phyloP scores from a whole-genome alignment of 176 grass and related monocot species.

The Oryza nivara region DNA sequence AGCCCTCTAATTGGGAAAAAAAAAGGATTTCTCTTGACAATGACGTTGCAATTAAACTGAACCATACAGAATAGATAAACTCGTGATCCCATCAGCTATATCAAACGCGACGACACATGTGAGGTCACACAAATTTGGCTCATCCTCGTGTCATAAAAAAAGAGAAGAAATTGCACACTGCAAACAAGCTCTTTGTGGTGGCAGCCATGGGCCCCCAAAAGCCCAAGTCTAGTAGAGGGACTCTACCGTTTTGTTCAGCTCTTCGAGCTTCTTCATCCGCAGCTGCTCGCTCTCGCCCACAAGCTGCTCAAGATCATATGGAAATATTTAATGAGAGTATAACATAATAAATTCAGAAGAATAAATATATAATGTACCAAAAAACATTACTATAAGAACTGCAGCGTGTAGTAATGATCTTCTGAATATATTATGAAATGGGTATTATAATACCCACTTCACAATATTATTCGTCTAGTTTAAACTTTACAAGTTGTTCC shows the following conservation, averaged over 20 bases:
- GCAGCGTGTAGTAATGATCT: neutral
- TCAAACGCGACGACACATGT: conserved; percentile 13
- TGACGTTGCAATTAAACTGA: neutral
- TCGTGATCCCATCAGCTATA: neutral
- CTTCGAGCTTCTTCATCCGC: conserved; percentile 54
- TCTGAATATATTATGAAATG: no score
- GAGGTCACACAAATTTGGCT: neutral
- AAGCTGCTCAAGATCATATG: neutral
- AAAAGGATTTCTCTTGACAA: neutral
- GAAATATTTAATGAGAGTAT: neutral
- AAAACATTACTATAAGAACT: neutral
- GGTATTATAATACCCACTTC: neutral
- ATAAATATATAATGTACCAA: neutral
- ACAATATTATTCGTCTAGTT: neutral
- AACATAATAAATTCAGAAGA: neutral
- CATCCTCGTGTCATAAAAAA: neutral
- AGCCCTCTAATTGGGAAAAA: neutral
- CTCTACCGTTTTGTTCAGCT: conserved; percentile 51
- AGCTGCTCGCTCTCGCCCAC: conserved; percentile 48
- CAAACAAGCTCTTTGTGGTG: neutral
- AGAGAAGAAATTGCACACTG: neutral
- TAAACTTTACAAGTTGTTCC: neutral
- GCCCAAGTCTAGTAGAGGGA: conserved; percentile 24
- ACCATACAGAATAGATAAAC: neutral
- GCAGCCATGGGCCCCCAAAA: neutral